A percentile compares a stretch with the other conserved stretches of the same genome.
phyloP scores from a whole-genome alignment of 2,329 filamentous ascomycete species.

The Ambrosiella beaveri region DNA sequence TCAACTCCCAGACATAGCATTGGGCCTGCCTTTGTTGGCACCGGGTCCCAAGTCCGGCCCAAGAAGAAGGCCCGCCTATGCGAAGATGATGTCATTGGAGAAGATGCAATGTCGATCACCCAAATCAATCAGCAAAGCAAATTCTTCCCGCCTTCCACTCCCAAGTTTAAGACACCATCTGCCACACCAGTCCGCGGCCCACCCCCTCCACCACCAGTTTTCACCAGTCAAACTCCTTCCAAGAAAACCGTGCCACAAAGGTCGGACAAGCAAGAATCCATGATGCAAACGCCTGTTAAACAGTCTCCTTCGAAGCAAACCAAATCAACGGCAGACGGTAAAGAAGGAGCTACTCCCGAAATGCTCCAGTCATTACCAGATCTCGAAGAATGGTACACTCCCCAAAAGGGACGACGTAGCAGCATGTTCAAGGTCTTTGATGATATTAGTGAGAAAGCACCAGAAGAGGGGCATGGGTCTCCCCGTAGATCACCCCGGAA shows the following conservation, averaged over 20 bases:
- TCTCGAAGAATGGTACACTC: constrained; percentile 29
- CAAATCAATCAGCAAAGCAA: constrained; percentile 30
- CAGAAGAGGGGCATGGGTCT: neutral
- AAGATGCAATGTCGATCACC: constrained; percentile 16
- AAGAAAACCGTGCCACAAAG: neutral
- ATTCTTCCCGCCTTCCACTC: constrained; percentile 28
- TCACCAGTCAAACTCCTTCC: neutral
- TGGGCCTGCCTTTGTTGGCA: constrained; percentile 10
- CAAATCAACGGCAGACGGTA: neutral
- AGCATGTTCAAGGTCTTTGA: constrained; percentile 27
- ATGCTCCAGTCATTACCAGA: constrained; percentile 34
- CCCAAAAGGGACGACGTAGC: constrained; percentile 20
- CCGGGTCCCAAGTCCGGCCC: constrained; percentile 21
- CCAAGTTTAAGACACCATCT: neutral
- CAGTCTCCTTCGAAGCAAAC: neutral
- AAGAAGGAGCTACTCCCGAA: constrained; percentile 26
- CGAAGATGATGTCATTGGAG: constrained; percentile 20
- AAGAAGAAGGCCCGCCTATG: constrained; percentile 41
- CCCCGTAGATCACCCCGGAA: constrained; percentile 6
- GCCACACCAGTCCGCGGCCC: neutral
- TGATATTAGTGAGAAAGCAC: constrained; percentile 17
- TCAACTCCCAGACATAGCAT: constrained; percentile 16
- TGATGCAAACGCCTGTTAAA: neutral
- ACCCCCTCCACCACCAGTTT: neutral
- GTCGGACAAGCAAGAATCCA: neutral